Percentiles rank a stretch among this genome's conserved stretches.
Evolutionary conservation across 1,284 basidiomycete genomes (phyloP).

Genomic region (Inonotus obliquus): DNA sequence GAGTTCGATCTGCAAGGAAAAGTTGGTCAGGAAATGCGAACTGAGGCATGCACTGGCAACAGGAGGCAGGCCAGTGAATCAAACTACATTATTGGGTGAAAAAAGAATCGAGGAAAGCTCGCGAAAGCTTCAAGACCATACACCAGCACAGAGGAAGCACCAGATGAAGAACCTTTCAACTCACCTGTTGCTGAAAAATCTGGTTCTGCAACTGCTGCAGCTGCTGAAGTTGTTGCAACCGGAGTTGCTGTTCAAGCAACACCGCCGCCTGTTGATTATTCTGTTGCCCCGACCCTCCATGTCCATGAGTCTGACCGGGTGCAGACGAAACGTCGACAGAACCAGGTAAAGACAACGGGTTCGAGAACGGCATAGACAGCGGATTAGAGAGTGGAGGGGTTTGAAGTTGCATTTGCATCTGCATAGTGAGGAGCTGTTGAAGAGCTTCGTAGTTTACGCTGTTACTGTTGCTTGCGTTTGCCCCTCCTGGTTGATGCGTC

Average conservation of each 20-base stretch:
- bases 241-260: slow-evolving; percentile 60
- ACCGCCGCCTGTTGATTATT: slow-evolving; percentile 12
- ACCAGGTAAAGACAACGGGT: not conserved
- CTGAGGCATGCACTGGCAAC: too few species aligned
- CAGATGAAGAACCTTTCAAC: slow-evolving; percentile 17
- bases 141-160: too few species aligned
- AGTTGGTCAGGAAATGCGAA: slow-evolving; percentile 1
- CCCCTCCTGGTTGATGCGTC: too few species aligned
- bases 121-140: not conserved
- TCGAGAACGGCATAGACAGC: not conserved
- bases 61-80: too few species aligned
- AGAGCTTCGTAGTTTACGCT: slow-evolving; percentile 14
- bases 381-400: not conserved
- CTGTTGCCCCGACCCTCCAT: not conserved
- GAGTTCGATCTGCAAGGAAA: slow-evolving; percentile 57
- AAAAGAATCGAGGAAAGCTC: not conserved
- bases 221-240: slow-evolving; percentile 68
- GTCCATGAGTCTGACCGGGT: not conserved
- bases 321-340: not conserved
- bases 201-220: slow-evolving; percentile 75
- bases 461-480: not conserved
- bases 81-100: too few species aligned
- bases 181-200: slow-evolving; percentile 80
- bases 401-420: slow-evolving; percentile 1
- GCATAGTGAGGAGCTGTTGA: slow-evolving; percentile 15